Conservation (phyloP, 805 yeast genomes). For the Ogataea neopini region DNA sequence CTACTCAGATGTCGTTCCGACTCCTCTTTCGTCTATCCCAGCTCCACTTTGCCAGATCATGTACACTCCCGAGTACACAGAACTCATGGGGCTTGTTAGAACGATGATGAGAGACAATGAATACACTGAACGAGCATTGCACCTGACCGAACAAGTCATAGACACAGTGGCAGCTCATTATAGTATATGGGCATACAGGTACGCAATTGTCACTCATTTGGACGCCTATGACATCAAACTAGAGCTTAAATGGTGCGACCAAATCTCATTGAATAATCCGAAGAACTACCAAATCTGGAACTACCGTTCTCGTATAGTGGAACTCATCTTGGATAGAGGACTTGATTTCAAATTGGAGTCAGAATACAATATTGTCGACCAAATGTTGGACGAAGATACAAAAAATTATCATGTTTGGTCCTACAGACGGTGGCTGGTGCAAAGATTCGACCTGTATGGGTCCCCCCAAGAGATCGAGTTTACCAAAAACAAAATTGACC, state of each 20-base stretch:
- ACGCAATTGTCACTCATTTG: slow-evolving; percentile 46
- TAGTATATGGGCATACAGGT: slow-evolving; percentile 81
- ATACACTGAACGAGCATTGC: slow-evolving; percentile 67
- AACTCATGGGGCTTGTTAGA: slow-evolving; percentile 60
- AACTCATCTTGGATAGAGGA: slow-evolving; percentile 21
- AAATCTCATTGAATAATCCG: slow-evolving; percentile 69
- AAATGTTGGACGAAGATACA: slow-evolving; percentile 74
- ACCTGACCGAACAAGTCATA: slow-evolving; percentile 64
- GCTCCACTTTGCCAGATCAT: slow-evolving; percentile 55
- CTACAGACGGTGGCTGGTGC: slow-evolving; percentile 80
- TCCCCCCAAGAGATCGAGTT: slow-evolving; percentile 51
- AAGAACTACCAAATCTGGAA: slow-evolving; percentile 99
- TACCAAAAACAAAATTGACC: slow-evolving; percentile 46
- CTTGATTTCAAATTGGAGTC: slow-evolving; percentile 42
- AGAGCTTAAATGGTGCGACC: slow-evolving; percentile 81
- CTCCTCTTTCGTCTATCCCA: slow-evolving; percentile 11
- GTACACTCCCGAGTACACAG: slow-evolving; percentile 70
- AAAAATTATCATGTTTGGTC: slow-evolving; percentile 98
- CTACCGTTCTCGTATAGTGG: slow-evolving; percentile 70
- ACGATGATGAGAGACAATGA: slow-evolving; percentile 62
- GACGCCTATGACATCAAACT: slow-evolving; percentile 37
- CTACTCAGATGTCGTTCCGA: slow-evolving; percentile 18
- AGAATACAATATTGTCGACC: slow-evolving; percentile 65
- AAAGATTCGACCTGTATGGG: slow-evolving; percentile 50
- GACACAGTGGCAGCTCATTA: slow-evolving; percentile 83